These are phyloP conservation scores for Nicotiana attenuata DNA, from an alignment of 257 asterid genomes.

Conservation along the genomic window DNA sequence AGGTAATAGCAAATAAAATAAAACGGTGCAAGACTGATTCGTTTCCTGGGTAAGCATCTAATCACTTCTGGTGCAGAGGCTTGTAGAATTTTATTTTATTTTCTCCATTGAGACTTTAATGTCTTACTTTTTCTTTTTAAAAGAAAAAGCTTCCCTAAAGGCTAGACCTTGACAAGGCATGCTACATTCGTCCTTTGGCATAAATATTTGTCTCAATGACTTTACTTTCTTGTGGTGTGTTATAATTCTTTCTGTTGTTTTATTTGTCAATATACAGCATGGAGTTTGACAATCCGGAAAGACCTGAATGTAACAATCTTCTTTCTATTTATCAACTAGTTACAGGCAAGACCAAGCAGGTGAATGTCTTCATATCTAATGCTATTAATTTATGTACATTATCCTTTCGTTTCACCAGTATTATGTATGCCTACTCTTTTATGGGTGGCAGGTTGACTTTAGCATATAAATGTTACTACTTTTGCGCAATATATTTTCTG, in stretches of 20 bases:
- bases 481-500: neutral
- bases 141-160: neutral
- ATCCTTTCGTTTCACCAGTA: neutral
- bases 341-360: conserved; percentile 89
- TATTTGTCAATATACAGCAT: conserved; percentile 41
- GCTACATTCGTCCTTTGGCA: neutral
- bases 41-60: conserved; percentile 57
- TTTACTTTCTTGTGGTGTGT: conserved; percentile 13
- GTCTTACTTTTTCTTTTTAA: neutral
- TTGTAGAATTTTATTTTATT: neutral
- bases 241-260: conserved; percentile 5
- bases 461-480: neutral
- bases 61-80: neutral
- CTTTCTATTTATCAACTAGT: conserved; percentile 85
- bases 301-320: conserved; percentile 96
- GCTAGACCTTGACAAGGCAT: neutral
- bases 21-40: conserved; percentile 98
- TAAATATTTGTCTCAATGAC: neutral
- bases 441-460: neutral
- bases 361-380: conserved; percentile 11
- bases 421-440: neutral
- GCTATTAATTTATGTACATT: neutral
- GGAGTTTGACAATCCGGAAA: conserved; percentile 84
- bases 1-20: conserved; percentile 78
- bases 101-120: neutral